A percentile compares a stretch with the other conserved stretches of the same genome.
These are phyloP conservation scores for Cordyceps farinosa DNA, from an alignment of 2,329 filamentous ascomycete genomes.

Conservation along the genomic window DNA sequence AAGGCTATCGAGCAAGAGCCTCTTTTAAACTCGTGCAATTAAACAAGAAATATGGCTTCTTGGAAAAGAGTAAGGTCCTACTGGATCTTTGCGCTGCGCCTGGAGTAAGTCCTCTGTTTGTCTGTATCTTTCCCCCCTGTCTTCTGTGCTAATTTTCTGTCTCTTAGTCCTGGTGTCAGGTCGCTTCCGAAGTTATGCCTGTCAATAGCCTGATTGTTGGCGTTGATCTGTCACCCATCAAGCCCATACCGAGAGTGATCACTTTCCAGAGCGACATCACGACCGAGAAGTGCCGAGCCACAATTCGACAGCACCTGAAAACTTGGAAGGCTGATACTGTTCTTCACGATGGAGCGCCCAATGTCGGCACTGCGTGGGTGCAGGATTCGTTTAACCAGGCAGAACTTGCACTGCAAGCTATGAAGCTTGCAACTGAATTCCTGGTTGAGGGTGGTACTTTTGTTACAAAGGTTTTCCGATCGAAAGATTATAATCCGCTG, in stretches of 20 bases:
- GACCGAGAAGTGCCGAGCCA: constrained; percentile 90
- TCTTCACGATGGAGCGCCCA: constrained; percentile 93
- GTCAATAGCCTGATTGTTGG: constrained; percentile 84
- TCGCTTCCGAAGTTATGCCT: constrained; percentile 93
- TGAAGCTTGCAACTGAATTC: constrained; percentile 95
- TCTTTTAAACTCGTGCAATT: constrained; percentile 97
- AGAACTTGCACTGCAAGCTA: constrained; percentile 81
- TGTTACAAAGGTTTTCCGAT: constrained; percentile 95
- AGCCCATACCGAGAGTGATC: constrained; percentile 89
- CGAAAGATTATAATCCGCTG: constrained; percentile 93
- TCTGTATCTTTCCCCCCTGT: background rate
- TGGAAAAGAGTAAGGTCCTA: constrained; percentile 93
- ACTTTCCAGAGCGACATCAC: constrained; percentile 98
- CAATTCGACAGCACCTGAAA: constrained; percentile 84
- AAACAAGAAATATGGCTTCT: constrained; percentile 98
- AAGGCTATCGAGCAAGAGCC: constrained; percentile 91
- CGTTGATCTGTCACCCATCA: constrained; percentile 92
- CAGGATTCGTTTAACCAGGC: constrained; percentile 98
- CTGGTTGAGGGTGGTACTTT: constrained; percentile 85
- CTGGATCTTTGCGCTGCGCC: constrained; percentile 97
- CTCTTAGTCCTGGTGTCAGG: constrained; percentile 84
- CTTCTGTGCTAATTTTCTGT: background rate
- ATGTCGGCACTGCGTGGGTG: constrained; percentile 96
- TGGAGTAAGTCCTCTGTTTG: constrained; percentile 58
- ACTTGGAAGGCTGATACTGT: constrained; percentile 96